Percentiles rank a stretch among this genome's conserved stretches.
These are phyloP conservation scores for Leccinum longicurvipes DNA, from an alignment of 768 basidiomycete species.

Conservation along the genomic window DNA sequence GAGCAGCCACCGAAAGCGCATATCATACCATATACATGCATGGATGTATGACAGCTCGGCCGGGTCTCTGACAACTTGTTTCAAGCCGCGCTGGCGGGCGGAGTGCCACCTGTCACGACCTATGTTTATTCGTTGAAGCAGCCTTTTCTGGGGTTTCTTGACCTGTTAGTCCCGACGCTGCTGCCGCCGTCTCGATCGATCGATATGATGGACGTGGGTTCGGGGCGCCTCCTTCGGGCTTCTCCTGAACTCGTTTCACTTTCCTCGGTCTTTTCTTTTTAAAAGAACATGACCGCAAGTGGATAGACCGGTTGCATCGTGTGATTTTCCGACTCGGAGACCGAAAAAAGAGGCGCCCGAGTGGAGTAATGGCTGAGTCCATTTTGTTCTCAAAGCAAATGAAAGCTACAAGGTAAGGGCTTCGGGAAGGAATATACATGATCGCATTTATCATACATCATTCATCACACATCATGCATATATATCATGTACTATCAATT, in stretches of 20 bases:
- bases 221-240: background rate
- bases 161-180: background rate
- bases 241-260: background rate
- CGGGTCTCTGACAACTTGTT: background rate
- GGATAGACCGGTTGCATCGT: constrained; percentile 12
- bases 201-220: background rate
- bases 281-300: background rate
- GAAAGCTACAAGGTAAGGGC: background rate
- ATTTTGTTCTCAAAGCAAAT: background rate
- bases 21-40: background rate
- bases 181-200: background rate
- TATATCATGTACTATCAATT: background rate
- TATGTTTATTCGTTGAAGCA: background rate
- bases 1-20: background rate
- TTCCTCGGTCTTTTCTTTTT: background rate
- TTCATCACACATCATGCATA: background rate
- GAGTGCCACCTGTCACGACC: background rate
- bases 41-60: background rate
- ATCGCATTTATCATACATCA: background rate
- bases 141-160: background rate
- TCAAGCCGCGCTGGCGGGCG: background rate
- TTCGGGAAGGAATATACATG: background rate
- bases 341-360: background rate
- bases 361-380: background rate
- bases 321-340: background rate